phyloP scores from a whole-genome alignment of 495 filamentous ascomycete species.

The Podospora bellae-mahoneyi region DNA sequence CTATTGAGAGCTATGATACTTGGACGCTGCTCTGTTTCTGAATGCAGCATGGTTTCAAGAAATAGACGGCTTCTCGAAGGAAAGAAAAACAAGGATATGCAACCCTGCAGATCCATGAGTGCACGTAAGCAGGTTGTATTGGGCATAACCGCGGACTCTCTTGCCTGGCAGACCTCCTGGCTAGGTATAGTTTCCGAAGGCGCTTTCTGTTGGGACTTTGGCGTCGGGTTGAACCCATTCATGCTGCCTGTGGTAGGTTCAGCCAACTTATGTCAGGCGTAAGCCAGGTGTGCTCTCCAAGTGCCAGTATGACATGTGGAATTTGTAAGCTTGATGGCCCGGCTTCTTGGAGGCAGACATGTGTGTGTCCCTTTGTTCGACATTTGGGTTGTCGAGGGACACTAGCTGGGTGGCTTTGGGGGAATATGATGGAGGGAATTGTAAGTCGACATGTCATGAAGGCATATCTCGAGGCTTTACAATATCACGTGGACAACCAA shows the following conservation, averaged over 20 bases:
- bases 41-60: background rate
- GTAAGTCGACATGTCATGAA: too few relatives aligned
- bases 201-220: background rate
- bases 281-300: background rate
- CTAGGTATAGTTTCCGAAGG: background rate
- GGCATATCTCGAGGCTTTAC: too few relatives aligned
- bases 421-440: too few relatives aligned
- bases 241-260: background rate
- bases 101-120: background rate
- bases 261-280: background rate
- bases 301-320: background rate
- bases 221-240: background rate
- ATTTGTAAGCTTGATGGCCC: background rate
- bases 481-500: too few relatives aligned
- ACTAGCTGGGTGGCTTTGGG: too few relatives aligned
- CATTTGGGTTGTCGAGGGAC: too few relatives aligned
- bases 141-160: background rate
- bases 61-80: background rate
- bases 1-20: background rate
- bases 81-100: background rate
- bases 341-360: background rate
- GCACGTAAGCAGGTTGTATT: background rate
- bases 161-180: background rate
- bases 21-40: too few relatives aligned
- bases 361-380: background rate